Evolutionary conservation across 345 rosid species (phyloP).

Genomic region (Orychophragmus violaceus): DNA sequence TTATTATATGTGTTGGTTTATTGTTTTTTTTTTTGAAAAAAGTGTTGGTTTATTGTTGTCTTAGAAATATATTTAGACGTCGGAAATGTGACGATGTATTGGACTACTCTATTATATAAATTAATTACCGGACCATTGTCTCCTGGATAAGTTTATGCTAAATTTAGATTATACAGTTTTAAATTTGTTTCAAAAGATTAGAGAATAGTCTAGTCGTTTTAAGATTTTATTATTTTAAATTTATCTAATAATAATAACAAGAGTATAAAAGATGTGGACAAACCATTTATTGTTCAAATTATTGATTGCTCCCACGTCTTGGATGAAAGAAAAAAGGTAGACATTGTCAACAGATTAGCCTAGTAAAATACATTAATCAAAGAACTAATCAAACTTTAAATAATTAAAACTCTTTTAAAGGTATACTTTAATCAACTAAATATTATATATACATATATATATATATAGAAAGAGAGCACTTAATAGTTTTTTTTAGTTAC

Average conservation of each 20-base stretch:
- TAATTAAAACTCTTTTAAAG: not conserved
- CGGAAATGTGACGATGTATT: not conserved
- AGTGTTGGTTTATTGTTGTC: not conserved
- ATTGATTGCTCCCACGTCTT: slow-evolving; percentile 27
- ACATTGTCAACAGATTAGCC: slow-evolving; percentile 9
- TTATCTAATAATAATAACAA: not conserved
- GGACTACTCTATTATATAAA: not conserved
- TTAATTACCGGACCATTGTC: not conserved
- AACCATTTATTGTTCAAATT: not conserved
- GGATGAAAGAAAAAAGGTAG: not conserved
- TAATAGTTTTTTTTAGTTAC: not conserved
- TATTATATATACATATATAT: not conserved
- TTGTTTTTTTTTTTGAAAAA: no score
- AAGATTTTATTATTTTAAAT: not conserved
- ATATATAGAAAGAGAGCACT: not conserved
- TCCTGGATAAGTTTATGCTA: not conserved
- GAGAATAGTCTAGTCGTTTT: not conserved
- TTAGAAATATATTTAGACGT: not conserved
- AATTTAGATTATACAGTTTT: not conserved
- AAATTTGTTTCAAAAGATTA: not conserved
- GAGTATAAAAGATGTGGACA: not conserved
- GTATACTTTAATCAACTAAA: not conserved
- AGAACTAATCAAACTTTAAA: not conserved
- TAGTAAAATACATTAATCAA: not conserved
- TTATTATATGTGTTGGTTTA: not conserved